Evolutionary conservation across 257 asterid species (phyloP), one percentile per base, ranked within the genome.

Genomic region (Nicotiana knightiana): DNA sequence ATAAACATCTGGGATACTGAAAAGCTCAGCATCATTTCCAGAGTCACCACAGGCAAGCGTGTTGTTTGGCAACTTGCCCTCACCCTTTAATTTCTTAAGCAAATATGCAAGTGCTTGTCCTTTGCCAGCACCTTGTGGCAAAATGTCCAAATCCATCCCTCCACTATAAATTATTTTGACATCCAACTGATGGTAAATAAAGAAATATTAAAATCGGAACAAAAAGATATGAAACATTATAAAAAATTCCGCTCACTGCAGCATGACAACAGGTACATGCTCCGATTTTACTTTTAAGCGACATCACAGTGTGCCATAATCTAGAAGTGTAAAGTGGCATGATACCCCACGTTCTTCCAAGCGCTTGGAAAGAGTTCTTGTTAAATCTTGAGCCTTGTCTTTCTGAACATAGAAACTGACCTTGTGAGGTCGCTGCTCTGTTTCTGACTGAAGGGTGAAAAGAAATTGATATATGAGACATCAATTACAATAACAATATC

Each of bases 11-110:
- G 99, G 97, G 81, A 96, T 92, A 81, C 90, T 92, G 80, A 93
- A 96, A 59, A 93, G 86, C 67, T 96, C 98, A 33, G 99, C 98
- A 86, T 94, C 99, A 83, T 96, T 94, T 81, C 98, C 99, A 26
- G 99, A 96, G 87, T 94, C 99, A 48, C 99, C 97, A 83, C 98
- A 96, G 79, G 88, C 99, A 87, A 96, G 97, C 26, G 98, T 94
- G 84, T 91, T 94, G 67, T 83, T 85, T 35, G 99, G 99, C 54
- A 86, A 84, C 88, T 91, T 90, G 4, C 90, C 93, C 84, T 84
- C 93, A 2, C 85, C 83, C 85, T 87, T 92, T 83, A 94, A 89
- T 82, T 89, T 96, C 81, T 90, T 88, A 78, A 89, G 99, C 91
- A 96, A 86, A 88, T 96, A 96, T 81, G 94, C 97, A 82, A 94